Evolutionary conservation across 495 filamentous ascomycete genomes (phyloP).

Genomic region (Hypoxylon lenormandii): DNA sequence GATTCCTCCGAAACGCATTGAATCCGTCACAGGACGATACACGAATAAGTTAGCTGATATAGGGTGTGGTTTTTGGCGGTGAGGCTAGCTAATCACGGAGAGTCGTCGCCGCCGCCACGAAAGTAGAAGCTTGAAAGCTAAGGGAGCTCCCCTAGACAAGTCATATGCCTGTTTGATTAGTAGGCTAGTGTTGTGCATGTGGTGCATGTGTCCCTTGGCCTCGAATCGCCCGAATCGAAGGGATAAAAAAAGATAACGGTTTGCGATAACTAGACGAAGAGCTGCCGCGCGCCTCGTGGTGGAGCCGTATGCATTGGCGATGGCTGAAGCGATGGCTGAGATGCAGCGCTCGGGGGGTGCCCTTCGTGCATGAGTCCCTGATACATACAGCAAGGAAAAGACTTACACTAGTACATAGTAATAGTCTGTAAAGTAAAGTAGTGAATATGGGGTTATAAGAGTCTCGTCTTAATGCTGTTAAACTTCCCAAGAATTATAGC

Average conservation of each 20-base stretch:
- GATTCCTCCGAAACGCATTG: slow-evolving; percentile 38
- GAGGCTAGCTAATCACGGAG: slow-evolving; percentile 14
- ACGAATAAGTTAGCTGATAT: slow-evolving; percentile 33
- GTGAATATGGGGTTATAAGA: too few species aligned
- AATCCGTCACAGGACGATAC: slow-evolving; percentile 34
- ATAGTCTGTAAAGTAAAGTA: not conserved
- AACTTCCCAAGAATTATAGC: slow-evolving; percentile 22
- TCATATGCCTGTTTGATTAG: not conserved
- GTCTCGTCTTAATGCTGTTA: slow-evolving; percentile 4
- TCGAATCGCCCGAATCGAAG: slow-evolving; percentile 2
- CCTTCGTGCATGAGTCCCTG: slow-evolving; percentile 32
- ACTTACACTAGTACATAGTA: slow-evolving; percentile 1
- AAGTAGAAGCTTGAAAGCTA: not conserved
- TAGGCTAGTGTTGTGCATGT: not conserved
- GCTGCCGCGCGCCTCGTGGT: slow-evolving; percentile 12
- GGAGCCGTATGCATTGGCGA: slow-evolving; percentile 18
- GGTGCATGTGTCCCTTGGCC: slow-evolving; percentile 4
- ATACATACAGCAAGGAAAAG: slow-evolving; percentile 4
- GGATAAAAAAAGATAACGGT: slow-evolving; percentile 7
- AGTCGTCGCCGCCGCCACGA: slow-evolving; percentile 7
- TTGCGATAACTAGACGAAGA: slow-evolving; percentile 3
- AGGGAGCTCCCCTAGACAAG: not conserved
- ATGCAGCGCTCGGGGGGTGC: slow-evolving; percentile 19
- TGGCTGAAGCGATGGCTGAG: slow-evolving; percentile 28
- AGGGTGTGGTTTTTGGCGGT: slow-evolving; percentile 32